Conservation (phyloP, 306 rosid genomes). For the Clitoria ternatea region DNA sequence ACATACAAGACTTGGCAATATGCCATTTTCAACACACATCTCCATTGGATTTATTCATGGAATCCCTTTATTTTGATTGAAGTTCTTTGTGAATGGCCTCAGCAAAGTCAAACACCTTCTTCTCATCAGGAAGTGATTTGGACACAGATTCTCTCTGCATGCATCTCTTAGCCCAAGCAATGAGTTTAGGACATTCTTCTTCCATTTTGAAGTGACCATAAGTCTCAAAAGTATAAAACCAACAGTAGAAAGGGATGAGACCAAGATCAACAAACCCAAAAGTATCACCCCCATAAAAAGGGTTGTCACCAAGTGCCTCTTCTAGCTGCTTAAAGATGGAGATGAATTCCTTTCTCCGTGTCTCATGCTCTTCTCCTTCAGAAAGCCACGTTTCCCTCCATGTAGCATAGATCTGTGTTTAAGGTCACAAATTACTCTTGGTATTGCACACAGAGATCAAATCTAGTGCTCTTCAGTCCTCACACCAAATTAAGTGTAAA, state of each 20-base stretch:
- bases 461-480: neutral
- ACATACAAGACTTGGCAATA: neutral
- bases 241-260: slow-evolving; percentile 27
- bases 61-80: neutral
- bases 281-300: slow-evolving; percentile 29
- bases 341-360: slow-evolving; percentile 25
- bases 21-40: neutral
- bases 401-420: slow-evolving; percentile 16
- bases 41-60: neutral
- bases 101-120: slow-evolving; percentile 23
- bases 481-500: neutral
- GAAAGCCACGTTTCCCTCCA: slow-evolving; percentile 29
- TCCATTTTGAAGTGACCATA: slow-evolving; percentile 41
- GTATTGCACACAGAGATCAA: neutral
- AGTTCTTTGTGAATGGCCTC: neutral
- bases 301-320: slow-evolving; percentile 29
- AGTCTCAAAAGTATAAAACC: slow-evolving; percentile 38
- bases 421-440: neutral
- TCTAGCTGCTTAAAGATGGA: slow-evolving; percentile 29
- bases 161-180: slow-evolving; percentile 49
- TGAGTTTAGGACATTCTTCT: slow-evolving; percentile 41
- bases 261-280: slow-evolving; percentile 46
- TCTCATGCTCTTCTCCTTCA: slow-evolving; percentile 43
- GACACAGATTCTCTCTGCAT: slow-evolving; percentile 35
- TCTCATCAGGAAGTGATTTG: slow-evolving; percentile 38